Conservation (phyloP, 768 basidiomycete genomes). For the Leccinum subgranulosum region DNA sequence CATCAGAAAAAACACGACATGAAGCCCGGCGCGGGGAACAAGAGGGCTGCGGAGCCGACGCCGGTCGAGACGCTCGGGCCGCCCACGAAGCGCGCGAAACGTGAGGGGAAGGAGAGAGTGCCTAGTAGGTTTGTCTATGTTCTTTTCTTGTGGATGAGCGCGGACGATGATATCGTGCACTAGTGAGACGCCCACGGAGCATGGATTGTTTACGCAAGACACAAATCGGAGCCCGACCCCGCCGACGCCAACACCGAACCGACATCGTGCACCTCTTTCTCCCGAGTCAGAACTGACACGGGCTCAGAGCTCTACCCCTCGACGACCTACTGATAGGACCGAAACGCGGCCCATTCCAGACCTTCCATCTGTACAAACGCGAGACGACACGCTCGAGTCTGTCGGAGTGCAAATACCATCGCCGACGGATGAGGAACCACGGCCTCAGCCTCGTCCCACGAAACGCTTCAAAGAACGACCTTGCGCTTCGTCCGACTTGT, state of each 20-base stretch:
- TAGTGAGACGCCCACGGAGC: constrained; percentile 7
- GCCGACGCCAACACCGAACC: not conserved
- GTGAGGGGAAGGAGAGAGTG: not conserved
- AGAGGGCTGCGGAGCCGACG: not conserved
- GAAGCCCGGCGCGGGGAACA: not conserved
- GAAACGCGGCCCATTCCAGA: not conserved
- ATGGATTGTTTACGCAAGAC: not conserved
- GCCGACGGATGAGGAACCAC: not conserved
- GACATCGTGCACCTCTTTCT: not conserved
- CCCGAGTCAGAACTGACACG: not conserved
- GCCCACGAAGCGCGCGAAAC: constrained; percentile 9
- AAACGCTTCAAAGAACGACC: constrained; percentile 11
- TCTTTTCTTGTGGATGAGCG: not conserved
- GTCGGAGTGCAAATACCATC: not conserved
- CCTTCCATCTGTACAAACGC: not conserved
- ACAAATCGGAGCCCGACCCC: not conserved
- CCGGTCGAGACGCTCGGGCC: not conserved
- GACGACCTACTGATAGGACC: not conserved
- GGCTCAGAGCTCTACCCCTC: not conserved
- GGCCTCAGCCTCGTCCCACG: not conserved
- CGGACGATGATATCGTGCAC: not conserved
- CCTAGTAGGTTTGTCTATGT: constrained; percentile 5
- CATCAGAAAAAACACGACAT: constrained; percentile 35
- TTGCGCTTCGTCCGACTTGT: constrained; percentile 11
- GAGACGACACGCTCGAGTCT: not conserved